Evolutionary conservation across 768 basidiomycete species (phyloP), one percentile per base, ranked within the genome.

Genomic region (Infundibulicybe gibba): DNA sequence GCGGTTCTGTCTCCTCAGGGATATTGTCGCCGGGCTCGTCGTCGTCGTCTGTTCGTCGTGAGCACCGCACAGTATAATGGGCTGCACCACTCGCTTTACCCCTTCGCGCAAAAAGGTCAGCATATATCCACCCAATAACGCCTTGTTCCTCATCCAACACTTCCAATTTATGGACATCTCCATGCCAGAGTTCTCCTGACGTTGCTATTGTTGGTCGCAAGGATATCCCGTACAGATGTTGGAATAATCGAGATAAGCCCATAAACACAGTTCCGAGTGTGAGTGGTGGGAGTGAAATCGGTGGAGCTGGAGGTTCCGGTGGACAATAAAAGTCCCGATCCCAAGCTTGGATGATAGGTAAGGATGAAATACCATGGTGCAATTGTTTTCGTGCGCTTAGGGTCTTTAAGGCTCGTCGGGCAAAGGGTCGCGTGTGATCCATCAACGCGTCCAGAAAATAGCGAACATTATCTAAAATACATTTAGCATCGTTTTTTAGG

Each of bases 31-130:
- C 79, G 0, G 57, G 62, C 46, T 79, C 76, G 61, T 97, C 91
- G 54, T 99, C 97, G 49, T 97, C 84, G 54, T 99, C 97, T 2
- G 89, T 85, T 40, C 97, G 71, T 41, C 97, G 71, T 3, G 93
- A 95, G 67, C 97, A 98, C 3, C 94, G 81, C 19, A 99, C 93
- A 5, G 97, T 98, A 64, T 97, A 99, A 65, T 99, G 97, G 1
- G 97, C 97, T 0, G 97, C 94, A 3, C 94, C 92, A 40, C 82
- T 80, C 4, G 89, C 79, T 66, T 99, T 99, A 10, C 90, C 91
- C 25, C 74, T 69, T 37, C 97, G 73, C 1, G 83, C 77, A 62
- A 94, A 97, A 15, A 98, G 72, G 64, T 99, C 97, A 9, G 90
- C 86, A 60, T 94, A 99, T 61, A 99, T 88, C 80, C 90, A 91